phyloP scores from a whole-genome alignment of 768 basidiomycete species.

The Lyophyllum shimeji region DNA sequence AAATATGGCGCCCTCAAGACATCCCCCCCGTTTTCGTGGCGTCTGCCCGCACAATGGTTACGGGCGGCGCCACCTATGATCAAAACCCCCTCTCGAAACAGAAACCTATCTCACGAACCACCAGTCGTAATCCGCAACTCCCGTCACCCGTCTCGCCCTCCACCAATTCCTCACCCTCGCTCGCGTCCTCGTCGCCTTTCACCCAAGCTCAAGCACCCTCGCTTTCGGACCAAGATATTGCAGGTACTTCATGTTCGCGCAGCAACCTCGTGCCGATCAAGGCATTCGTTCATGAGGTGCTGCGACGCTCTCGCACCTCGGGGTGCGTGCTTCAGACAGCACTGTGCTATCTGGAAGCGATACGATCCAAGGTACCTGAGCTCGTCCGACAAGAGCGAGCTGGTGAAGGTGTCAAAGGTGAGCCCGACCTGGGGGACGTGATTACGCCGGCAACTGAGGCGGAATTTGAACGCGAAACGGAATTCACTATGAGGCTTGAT shows the following conservation, averaged over 20 bases:
- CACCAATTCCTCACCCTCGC: slow-evolving; percentile 31
- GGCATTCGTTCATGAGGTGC: slow-evolving; percentile 84
- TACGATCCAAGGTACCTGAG: slow-evolving; percentile 70
- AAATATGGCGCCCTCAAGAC: slow-evolving; percentile 80
- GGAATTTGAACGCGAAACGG: slow-evolving; percentile 40
- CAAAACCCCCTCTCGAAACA: slow-evolving; percentile 11
- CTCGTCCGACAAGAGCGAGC: slow-evolving; percentile 51
- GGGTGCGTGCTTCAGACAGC: slow-evolving; percentile 85
- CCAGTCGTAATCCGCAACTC: slow-evolving; percentile 39
- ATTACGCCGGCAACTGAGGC: slow-evolving; percentile 44
- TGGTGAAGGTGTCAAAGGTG: slow-evolving; percentile 39
- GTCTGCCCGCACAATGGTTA: slow-evolving; percentile 28
- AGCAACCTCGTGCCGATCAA: slow-evolving; percentile 58
- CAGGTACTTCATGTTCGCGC: slow-evolving; percentile 22
- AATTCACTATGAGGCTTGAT: slow-evolving; percentile 25
- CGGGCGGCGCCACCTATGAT: slow-evolving; percentile 18
- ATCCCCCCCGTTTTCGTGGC: slow-evolving; percentile 58
- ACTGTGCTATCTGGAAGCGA: slow-evolving; percentile 82
- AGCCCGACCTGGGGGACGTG: slow-evolving; percentile 40
- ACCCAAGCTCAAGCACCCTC: slow-evolving; percentile 9
- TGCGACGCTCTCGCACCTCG: slow-evolving; percentile 83
- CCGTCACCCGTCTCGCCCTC: slow-evolving; percentile 56
- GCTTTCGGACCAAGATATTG: slow-evolving; percentile 18
- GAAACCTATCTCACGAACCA: slow-evolving; percentile 10
- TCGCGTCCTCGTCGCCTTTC: slow-evolving; percentile 22